Conservation (phyloP, 371 early-diverging fungal genomes). For the Smittium mucronatum region DNA sequence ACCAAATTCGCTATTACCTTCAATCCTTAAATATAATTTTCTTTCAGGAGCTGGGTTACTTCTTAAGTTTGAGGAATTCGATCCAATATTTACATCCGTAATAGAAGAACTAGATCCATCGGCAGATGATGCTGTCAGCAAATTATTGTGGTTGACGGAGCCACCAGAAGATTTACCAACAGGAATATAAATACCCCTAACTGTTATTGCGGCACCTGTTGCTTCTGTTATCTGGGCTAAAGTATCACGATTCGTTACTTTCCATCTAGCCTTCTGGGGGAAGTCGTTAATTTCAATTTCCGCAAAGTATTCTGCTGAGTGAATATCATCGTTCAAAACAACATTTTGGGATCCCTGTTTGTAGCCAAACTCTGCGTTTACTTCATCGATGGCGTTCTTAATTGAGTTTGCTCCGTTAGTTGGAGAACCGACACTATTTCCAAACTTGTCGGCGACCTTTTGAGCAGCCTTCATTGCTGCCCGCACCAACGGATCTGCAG, state of each 20-base stretch:
- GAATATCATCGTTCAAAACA: constrained; percentile 11
- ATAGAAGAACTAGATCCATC: not conserved
- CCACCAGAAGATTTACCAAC: constrained; percentile 51
- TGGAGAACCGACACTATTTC: constrained; percentile 35
- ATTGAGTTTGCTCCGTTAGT: constrained; percentile 23
- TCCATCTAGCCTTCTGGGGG: constrained; percentile 91
- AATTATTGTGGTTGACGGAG: constrained; percentile 6
- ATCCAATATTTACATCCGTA: no score
- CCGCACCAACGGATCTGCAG: constrained; percentile 15
- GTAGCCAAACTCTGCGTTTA: constrained; percentile 29
- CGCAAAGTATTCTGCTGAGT: constrained; percentile 35
- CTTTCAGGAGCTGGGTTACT: constrained; percentile 41
- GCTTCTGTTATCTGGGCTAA: constrained; percentile 80
- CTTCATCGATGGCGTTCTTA: constrained; percentile 14
- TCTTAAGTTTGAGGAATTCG: not conserved
- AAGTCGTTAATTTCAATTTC: constrained; percentile 96
- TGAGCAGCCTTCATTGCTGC: constrained; percentile 31
- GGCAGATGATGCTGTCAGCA: constrained; percentile 2
- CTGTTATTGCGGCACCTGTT: constrained; percentile 88
- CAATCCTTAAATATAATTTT: constrained; percentile 86
- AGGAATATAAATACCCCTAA: constrained; percentile 77
- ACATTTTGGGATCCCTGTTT: not conserved
- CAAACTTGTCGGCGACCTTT: constrained; percentile 37
- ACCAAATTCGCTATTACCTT: constrained; percentile 77
- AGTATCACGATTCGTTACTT: constrained; percentile 89